A percentile compares a stretch with the other conserved stretches of the same genome.
These are phyloP conservation scores for Candida namnaoensis DNA, from an alignment of 805 yeast genomes.

Conservation along the genomic window DNA sequence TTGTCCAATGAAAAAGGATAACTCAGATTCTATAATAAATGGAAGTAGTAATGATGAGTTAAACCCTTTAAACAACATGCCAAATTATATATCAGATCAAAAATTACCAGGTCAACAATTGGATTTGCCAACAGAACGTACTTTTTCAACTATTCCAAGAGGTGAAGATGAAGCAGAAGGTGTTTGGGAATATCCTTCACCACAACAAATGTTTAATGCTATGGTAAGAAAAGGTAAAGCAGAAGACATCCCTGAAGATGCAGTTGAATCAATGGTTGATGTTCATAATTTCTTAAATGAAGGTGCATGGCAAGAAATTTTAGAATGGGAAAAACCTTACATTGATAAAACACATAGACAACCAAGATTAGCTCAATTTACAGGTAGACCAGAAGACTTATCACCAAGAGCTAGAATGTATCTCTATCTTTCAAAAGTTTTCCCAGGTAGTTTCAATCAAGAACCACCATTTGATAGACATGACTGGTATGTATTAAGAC, in stretches of 20 bases:
- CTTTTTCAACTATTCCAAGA: constrained; percentile 79
- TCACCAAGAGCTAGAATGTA: constrained; percentile 79
- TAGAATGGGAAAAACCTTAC: constrained; percentile 82
- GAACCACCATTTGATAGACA: constrained; percentile 96
- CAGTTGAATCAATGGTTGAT: constrained; percentile 94
- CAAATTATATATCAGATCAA: constrained; percentile 54
- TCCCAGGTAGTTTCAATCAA: constrained; percentile 64
- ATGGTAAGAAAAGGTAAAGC: constrained; percentile 91
- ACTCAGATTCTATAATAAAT: constrained; percentile 1
- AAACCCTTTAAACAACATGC: constrained; percentile 89
- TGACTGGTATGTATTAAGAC: constrained; percentile 93
- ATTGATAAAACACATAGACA: constrained; percentile 41
- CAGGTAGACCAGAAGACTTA: constrained; percentile 84
- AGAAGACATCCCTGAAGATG: constrained; percentile 86
- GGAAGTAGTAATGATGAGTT: constrained; percentile 18
- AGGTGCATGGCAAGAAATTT: constrained; percentile 94
- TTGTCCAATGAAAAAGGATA: constrained; percentile 28
- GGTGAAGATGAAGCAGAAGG: constrained; percentile 61
- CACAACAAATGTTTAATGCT: constrained; percentile 98
- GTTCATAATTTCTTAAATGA: constrained; percentile 95
- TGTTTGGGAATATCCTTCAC: constrained; percentile 97
- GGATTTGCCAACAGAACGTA: constrained; percentile 74
- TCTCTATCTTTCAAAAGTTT: constrained; percentile 53
- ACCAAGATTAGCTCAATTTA: constrained; percentile 79
- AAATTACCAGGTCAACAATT: constrained; percentile 75